A percentile compares a stretch with the other conserved stretches of the same genome.
Evolutionary conservation across 345 rosid genomes (phyloP).

Genomic region (Geranium rotundifolium): DNA sequence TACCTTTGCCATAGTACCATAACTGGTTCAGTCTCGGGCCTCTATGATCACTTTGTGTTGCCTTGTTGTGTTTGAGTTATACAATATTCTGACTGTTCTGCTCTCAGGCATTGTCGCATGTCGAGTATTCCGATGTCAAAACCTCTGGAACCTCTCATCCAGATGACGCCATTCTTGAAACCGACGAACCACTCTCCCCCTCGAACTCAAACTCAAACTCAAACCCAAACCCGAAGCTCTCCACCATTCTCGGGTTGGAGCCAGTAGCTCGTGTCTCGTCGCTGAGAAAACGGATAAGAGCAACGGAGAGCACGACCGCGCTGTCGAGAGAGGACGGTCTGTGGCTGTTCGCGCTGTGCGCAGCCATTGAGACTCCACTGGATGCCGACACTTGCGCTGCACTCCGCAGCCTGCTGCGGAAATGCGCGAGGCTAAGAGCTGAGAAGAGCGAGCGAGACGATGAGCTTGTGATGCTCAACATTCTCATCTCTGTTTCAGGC

Average conservation of each 20-base stretch:
- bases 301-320: constrained; percentile 26
- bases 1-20: no score
- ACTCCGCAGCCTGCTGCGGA: constrained; percentile 54
- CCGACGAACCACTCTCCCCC: not conserved
- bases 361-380: constrained; percentile 64
- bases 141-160: constrained; percentile 13
- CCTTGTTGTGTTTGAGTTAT: no score
- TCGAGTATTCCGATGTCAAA: constrained; percentile 12
- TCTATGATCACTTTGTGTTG: no score
- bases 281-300: constrained; percentile 51
- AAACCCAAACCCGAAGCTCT: constrained; percentile 23
- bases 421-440: constrained; percentile 66
- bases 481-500: constrained; percentile 66
- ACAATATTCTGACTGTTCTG: no score
- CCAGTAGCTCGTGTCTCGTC: constrained; percentile 52
- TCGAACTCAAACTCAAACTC: not conserved
- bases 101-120: constrained; percentile 27
- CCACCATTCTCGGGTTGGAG: constrained; percentile 51
- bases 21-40: no score
- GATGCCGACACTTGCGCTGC: constrained; percentile 61
- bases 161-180: not conserved
- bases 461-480: constrained; percentile 63
- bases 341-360: constrained; percentile 74
- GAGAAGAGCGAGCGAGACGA: constrained; percentile 50
- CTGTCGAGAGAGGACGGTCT: constrained; percentile 37